phyloP scores from a whole-genome alignment of 768 basidiomycete genomes.

The Calocybe gangraenosa region DNA sequence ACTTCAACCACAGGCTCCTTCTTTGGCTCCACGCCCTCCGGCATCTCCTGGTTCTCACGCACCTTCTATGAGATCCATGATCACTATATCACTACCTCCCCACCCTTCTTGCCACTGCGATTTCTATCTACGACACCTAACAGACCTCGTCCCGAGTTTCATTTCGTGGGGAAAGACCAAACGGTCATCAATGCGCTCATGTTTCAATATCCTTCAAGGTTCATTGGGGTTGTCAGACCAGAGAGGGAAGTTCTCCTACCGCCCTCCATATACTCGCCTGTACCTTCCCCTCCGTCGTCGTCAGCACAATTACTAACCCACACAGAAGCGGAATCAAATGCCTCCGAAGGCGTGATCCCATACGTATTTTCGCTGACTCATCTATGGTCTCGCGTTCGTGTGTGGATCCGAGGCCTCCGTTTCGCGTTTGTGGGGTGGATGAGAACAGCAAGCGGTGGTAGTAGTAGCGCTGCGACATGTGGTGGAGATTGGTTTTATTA shows the following conservation, averaged over 20 bases:
- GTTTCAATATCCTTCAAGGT: constrained; percentile 39
- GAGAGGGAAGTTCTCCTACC: constrained; percentile 13
- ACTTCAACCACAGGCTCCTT: constrained; percentile 40
- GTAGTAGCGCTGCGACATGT: too few relatives aligned
- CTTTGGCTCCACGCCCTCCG: constrained; percentile 45
- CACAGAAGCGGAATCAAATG: background rate
- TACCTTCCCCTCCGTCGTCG: background rate
- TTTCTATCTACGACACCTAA: constrained; percentile 25
- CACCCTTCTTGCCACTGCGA: constrained; percentile 1
- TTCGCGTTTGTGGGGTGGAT: background rate
- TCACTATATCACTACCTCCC: constrained; percentile 39
- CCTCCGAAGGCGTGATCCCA: background rate
- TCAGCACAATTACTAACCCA: too few relatives aligned
- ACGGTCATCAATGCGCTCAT: constrained; percentile 46
- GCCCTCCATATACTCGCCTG: background rate
- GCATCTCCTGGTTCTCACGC: constrained; percentile 41
- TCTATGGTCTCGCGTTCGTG: background rate
- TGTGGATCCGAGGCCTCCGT: background rate
- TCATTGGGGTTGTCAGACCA: constrained; percentile 32
- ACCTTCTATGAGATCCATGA: constrained; percentile 50
- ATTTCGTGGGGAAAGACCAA: constrained; percentile 57
- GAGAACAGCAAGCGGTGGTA: background rate
- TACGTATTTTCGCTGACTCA: background rate
- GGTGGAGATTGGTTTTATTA: constrained; percentile 48
- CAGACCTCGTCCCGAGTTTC: constrained; percentile 20